Base-by-base conservation (phyloP, 768 basidiomycete genomes). In the Boletus subcaerulescens region DNA sequence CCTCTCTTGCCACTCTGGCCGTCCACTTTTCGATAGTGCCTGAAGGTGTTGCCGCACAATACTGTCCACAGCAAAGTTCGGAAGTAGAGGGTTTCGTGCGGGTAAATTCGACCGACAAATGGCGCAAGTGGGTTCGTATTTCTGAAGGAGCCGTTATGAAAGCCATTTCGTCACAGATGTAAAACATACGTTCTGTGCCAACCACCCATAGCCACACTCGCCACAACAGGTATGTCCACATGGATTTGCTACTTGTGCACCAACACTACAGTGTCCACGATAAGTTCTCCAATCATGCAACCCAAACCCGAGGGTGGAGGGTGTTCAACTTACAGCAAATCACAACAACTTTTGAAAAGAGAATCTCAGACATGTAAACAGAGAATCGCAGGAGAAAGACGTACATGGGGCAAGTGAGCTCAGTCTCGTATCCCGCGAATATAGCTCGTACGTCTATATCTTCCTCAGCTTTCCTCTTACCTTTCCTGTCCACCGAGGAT, bases 221-320 rank as follows among this genome's bases (percentile, higher is more conserved):
- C 84, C 89, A 54, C 89, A 91, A 56, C 79, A 80, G 24, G 80
- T 83, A 63, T 91, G 89, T 13, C 89, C 89, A 60, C 89, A 91
- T 3, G 88, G 86, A 62, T 83, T 87, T 22, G 80, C 77, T 26
- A 83, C 57, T 64, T 89, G 83, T 4, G 86, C 75, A 32, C 77
- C 80, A 33, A 80, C 84, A 51, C 88, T 89, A 56, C 14, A 52
- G 40, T n/a, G 41, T 33, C 50, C 15, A 22, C 17, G 7, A 48
- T 58, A n/a, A 54, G 50, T 39, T 39, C 42, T 15, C 24, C 20
- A 24, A 51, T 41, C 33, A 24, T 12, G 31, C 55, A 38, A 17
- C 14, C 8, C 22, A 10, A 51, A 44, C 26, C 29, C 17, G 12
- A 43, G 18, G 2, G 15, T 36, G 29, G 29, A 29, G 8, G 8